Conservation (phyloP, 495 filamentous ascomycete genomes). For the Talaromyces proteolyticus region DNA sequence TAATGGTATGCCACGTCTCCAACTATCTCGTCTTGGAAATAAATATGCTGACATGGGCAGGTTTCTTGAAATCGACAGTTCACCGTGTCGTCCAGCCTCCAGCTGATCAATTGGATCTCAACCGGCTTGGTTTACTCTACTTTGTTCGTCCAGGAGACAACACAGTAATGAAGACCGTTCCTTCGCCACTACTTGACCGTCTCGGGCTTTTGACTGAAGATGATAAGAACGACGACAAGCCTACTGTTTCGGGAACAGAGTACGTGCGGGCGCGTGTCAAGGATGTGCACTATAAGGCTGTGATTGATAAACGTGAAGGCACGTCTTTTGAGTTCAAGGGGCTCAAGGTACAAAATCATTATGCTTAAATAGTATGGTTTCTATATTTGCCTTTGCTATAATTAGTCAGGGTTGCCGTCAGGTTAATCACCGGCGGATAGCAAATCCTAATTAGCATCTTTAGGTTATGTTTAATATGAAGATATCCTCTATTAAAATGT, state of each 20-base stretch:
- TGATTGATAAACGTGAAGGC: constrained; percentile 27
- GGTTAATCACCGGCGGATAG: no score
- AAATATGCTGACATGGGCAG: no score
- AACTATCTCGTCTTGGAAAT: no score
- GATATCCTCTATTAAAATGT: no score
- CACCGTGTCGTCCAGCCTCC: constrained; percentile 44
- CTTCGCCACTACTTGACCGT: constrained; percentile 37
- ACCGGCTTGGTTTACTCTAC: constrained; percentile 43
- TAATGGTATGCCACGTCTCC: constrained; percentile 6
- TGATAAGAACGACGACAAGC: constrained; percentile 16
- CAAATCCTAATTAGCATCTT: no score
- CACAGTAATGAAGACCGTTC: constrained; percentile 33
- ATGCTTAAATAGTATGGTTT: no score
- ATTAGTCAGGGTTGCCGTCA: no score
- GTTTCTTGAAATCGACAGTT: constrained; percentile 38
- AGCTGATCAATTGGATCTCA: constrained; percentile 36
- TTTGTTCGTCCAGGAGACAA: constrained; percentile 37
- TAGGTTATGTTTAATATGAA: no score
- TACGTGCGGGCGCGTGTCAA: constrained; percentile 42
- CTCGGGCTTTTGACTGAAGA: constrained; percentile 34
- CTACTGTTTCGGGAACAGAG: constrained; percentile 30
- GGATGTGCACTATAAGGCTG: constrained; percentile 33
- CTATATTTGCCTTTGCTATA: no score
- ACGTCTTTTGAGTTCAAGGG: constrained; percentile 37
- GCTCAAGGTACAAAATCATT: constrained; percentile 33